Base-by-base conservation (phyloP, 2,329 filamentous ascomycete genomes). In the Ceratocystis diversiconidia region DNA sequence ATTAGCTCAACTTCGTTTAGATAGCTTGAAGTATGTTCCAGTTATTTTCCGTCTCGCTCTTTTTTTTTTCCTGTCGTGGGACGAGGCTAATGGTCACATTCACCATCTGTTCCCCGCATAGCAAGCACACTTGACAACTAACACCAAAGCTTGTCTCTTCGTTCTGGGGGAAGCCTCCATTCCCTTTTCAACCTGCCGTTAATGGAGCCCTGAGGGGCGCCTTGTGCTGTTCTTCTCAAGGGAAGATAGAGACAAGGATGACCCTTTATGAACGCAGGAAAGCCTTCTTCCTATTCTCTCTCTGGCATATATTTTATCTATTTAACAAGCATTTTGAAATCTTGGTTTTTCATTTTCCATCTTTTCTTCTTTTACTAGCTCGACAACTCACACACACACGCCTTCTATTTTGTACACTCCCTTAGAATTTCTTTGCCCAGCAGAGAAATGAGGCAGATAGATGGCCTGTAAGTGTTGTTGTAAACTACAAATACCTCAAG, bases 401-500 rank as follows among this genome's bases (percentile, higher is more conserved):
- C 19, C 48, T 52, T 22, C 48, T 52, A 52, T 22, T 52, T 25
- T 15, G 3, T 25, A n/a, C 22, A 52, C 48, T 52, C 48, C 48
- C 19, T 52, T 52, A 12, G 4, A 22, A 19, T 5, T 22, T 48
- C 46, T 48, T 22, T 22, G 6, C n/a, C 19, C 46, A 19, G n/a
- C 48, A 52, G 19, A 25, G 3, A 52, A 15, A 28, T 15, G 48
- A 52, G 48, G 25, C 8, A 52, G 15, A 52, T 50, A 17, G 8
- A 17, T 28, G 8, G 36, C 48, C 25, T 15, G 48, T 22, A 22
- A 22, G 25, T 25, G 22, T 19, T 25, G 22, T 19, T 52, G 19
- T 15, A 15, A 59, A 59, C 55, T 59, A 59, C 55, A 59, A 59
- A 59, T 59, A 59, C 55, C 55, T 36, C 55, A 36, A 15, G 6